phyloP scores from a whole-genome alignment of 2,329 filamentous ascomycete species.

The Talaromyces sp. region DNA sequence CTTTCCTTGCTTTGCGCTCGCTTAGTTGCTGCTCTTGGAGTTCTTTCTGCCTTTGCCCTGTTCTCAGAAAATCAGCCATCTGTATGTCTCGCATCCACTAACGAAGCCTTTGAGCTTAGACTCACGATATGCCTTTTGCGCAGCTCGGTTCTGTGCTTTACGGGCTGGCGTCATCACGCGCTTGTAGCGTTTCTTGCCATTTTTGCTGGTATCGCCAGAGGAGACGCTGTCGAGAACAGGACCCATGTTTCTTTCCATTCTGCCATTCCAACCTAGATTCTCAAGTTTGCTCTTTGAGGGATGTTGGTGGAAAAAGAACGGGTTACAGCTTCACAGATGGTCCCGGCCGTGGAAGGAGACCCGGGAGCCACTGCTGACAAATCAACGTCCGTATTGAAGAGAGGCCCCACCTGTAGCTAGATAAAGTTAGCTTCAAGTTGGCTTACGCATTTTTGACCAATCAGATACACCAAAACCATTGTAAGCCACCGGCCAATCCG shows the following conservation, averaged over 20 bases:
- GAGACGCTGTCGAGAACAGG: not conserved
- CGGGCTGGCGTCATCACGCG: constrained; percentile 4
- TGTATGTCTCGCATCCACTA: not conserved
- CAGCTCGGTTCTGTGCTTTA: constrained; percentile 7
- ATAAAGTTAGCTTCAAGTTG: not conserved
- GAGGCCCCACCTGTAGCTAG: not conserved
- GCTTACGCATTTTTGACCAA: not conserved
- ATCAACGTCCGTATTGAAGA: not conserved
- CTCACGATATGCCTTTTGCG: constrained; percentile 7
- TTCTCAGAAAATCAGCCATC: not conserved
- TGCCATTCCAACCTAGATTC: not conserved
- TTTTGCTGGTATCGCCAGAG: not conserved
- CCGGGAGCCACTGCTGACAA: not conserved
- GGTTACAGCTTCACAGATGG: not conserved
- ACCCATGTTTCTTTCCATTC: not conserved
- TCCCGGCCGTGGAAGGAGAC: not conserved
- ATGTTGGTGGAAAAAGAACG: not conserved
- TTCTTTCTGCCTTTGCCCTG: not conserved
- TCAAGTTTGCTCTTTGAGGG: not conserved
- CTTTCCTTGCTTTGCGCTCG: not conserved
- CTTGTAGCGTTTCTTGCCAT: not conserved
- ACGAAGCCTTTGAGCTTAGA: not conserved
- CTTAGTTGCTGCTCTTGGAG: not conserved
- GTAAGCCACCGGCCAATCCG: not conserved
- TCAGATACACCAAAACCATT: not conserved